phyloP scores from a whole-genome alignment of 73 alveolate species.

The Urostyla sp. region DNA sequence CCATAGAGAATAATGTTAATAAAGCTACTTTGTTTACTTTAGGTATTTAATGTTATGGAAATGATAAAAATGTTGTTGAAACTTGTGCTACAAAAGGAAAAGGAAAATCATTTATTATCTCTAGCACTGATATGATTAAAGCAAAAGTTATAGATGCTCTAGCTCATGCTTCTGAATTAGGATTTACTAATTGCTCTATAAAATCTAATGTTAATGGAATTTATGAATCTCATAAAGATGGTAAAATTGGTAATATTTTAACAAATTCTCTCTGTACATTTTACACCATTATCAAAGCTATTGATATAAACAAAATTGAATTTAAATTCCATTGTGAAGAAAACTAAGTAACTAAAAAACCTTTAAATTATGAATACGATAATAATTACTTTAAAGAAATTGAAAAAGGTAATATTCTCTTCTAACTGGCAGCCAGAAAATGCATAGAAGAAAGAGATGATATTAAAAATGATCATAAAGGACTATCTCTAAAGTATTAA shows the following conservation, averaged over 20 bases:
- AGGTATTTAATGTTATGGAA: conserved; percentile 80
- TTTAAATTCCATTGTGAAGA: background rate
- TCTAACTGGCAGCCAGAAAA: conserved; percentile 28
- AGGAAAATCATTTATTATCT: conserved; percentile 77
- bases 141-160: conserved; percentile 70
- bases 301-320: background rate
- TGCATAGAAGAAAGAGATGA: background rate
- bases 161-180: conserved; percentile 53
- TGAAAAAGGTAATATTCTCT: background rate
- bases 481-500: conserved; percentile 21
- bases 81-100: conserved; percentile 70
- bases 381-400: background rate
- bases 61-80: conserved; percentile 70
- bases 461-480: background rate
- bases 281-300: background rate
- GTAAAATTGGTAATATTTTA: conserved; percentile 29
- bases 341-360: background rate
- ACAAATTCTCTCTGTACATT: conserved; percentile 7
- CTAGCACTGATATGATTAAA: conserved; percentile 61
- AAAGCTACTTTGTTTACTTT: conserved; percentile 74
- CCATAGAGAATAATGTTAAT: conserved; percentile 26
- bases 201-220: background rate
- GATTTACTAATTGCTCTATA: conserved; percentile 6
- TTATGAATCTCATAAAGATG: conserved; percentile 1
- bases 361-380: background rate